Conservation (phyloP, 2,329 filamentous ascomycete genomes). For the Colletotrichum sp. region DNA sequence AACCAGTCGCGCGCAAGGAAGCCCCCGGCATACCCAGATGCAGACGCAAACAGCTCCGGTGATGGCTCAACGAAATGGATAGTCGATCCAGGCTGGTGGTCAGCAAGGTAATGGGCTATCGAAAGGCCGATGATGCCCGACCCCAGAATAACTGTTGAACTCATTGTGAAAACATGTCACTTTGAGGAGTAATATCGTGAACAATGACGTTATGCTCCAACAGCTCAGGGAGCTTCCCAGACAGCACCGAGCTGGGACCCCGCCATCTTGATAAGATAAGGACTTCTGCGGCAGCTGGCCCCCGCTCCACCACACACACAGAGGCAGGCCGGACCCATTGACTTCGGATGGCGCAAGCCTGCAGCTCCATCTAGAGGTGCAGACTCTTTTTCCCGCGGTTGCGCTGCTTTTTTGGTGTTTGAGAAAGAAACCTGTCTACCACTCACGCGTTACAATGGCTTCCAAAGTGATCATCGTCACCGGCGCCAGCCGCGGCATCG, state of each 20-base stretch:
- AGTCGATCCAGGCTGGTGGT: slow-evolving; percentile 42
- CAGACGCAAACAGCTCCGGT: slow-evolving; percentile 69
- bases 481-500: slow-evolving; percentile 68
- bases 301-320: neutral
- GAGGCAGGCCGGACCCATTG: neutral
- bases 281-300: neutral
- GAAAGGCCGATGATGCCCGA: slow-evolving; percentile 73
- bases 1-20: slow-evolving; percentile 81
- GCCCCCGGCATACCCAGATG: slow-evolving; percentile 76
- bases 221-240: neutral
- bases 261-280: slow-evolving; percentile 1
- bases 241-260: neutral
- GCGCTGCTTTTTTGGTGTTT: neutral
- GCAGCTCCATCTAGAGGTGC: neutral
- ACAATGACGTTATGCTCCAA: neutral
- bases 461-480: slow-evolving; percentile 74
- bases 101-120: slow-evolving; percentile 74
- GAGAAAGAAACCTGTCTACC: neutral
- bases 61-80: slow-evolving; percentile 54
- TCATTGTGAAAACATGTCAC: slow-evolving; percentile 31
- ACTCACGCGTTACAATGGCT: slow-evolving; percentile 38
- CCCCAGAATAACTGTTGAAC: slow-evolving; percentile 69
- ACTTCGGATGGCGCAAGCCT: neutral
- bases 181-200: neutral
- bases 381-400: neutral